Conservation (phyloP, 257 asterid species). For the Nicotiana attenuata region DNA sequence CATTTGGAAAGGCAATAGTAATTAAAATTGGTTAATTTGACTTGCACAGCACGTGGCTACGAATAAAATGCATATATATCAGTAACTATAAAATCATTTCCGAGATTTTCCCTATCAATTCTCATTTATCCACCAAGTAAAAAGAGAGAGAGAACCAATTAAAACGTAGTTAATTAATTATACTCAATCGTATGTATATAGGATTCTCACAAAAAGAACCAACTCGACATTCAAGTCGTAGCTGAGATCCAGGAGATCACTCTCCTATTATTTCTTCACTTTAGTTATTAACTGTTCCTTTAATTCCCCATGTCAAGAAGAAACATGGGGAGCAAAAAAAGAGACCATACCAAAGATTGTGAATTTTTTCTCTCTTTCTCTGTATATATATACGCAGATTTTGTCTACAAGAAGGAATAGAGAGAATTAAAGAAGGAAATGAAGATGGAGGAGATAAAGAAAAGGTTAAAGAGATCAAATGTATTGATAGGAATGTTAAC, state of each 20-base stretch:
- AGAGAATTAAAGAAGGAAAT: neutral
- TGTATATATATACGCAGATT: neutral
- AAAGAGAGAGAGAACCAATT: too few relatives aligned
- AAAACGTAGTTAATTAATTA: too few relatives aligned
- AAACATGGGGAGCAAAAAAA: neutral
- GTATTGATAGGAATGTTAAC: constrained; percentile 35
- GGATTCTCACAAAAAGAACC: neutral
- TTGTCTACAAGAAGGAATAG: neutral
- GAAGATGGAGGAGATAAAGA: neutral
- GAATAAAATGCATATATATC: neutral
- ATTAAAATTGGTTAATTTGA: neutral
- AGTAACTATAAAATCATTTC: neutral
- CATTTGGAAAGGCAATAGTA: too few relatives aligned
- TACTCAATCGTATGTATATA: neutral
- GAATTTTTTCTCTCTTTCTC: neutral
- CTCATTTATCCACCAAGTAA: neutral
- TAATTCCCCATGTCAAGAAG: too few relatives aligned
- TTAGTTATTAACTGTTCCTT: neutral
- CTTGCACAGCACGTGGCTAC: neutral
- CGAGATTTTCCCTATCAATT: neutral
- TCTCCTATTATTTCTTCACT: neutral
- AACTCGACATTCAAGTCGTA: neutral
- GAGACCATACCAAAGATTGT: neutral
- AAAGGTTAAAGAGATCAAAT: constrained; percentile 23
- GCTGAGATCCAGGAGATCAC: constrained; percentile 5